These are phyloP conservation scores for Naegleria fowleri DNA, from an alignment of 208 protist genomes.

Conservation along the genomic window DNA sequence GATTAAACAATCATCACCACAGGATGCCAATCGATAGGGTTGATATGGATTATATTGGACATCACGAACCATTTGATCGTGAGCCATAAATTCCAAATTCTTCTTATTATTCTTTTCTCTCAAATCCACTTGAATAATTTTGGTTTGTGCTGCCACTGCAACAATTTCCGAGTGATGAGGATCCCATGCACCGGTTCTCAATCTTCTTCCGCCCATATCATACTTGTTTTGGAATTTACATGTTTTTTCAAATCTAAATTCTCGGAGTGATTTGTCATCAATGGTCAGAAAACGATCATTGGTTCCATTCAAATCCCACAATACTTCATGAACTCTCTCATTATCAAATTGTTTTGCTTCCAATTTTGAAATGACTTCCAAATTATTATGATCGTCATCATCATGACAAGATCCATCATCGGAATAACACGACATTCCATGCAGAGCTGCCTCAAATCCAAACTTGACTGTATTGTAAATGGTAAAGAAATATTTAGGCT, in stretches of 20 bases:
- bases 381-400: background rate
- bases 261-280: background rate
- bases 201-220: background rate
- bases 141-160: slow-evolving; percentile 45
- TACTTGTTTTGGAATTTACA: background rate
- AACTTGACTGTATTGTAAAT: background rate
- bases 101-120: slow-evolving; percentile 48
- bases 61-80: slow-evolving; percentile 19
- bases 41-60: slow-evolving; percentile 63
- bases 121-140: slow-evolving; percentile 58
- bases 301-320: background rate
- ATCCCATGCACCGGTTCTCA: slow-evolving; percentile 50
- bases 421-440: background rate
- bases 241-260: background rate
- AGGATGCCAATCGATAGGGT: slow-evolving; percentile 55
- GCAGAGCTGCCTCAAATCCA: background rate
- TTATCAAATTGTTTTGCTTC: background rate
- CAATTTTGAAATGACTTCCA: background rate
- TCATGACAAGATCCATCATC: background rate
- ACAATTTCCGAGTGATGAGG: slow-evolving; percentile 64
- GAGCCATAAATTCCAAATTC: slow-evolving; percentile 26
- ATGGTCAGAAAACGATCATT: background rate
- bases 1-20: slow-evolving; percentile 62
- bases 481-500: background rate
- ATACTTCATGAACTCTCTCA: background rate